Conservation (phyloP, 2,329 filamentous ascomycete genomes). For the Cercospora brassicicola region DNA sequence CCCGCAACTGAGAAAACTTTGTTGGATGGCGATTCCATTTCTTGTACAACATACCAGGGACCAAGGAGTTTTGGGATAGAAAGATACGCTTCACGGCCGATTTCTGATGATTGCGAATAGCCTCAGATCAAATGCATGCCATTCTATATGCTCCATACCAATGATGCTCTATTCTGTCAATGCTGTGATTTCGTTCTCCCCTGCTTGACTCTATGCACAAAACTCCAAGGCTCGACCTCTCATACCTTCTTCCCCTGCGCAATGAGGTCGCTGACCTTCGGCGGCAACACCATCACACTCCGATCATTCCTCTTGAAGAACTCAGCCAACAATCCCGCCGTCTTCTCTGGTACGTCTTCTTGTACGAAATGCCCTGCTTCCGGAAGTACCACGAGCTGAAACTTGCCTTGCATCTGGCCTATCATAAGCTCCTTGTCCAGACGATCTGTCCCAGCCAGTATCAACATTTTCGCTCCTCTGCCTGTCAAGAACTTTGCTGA, state of each 20-base stretch:
- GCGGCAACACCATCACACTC: slow-evolving; percentile 78
- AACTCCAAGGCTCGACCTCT: slow-evolving; percentile 14
- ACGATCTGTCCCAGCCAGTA: slow-evolving; percentile 85
- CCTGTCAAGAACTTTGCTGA: slow-evolving; percentile 84
- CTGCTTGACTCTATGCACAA: not conserved
- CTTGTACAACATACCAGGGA: not conserved
- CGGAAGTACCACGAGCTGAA: slow-evolving; percentile 89
- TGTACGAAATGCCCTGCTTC: slow-evolving; percentile 96
- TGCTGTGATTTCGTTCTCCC: not conserved
- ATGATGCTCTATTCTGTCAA: not conserved
- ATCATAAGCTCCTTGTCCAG: slow-evolving; percentile 91
- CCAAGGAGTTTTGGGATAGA: not conserved
- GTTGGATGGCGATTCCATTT: not conserved
- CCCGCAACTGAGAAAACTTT: not conserved
- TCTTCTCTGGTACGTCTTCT: slow-evolving; percentile 90
- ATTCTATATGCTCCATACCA: not conserved
- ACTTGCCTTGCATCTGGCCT: slow-evolving; percentile 98
- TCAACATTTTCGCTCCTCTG: slow-evolving; percentile 76
- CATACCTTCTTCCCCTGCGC: slow-evolving; percentile 54
- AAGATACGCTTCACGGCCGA: not conserved
- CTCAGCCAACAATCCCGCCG: slow-evolving; percentile 78
- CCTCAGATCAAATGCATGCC: not conserved
- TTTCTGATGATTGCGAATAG: not conserved
- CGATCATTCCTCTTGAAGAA: slow-evolving; percentile 92
- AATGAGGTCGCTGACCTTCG: slow-evolving; percentile 68